Evolutionary conservation across 164 flowering plant genomes (phyloP).

Genomic region (Dillenia turbinata): DNA sequence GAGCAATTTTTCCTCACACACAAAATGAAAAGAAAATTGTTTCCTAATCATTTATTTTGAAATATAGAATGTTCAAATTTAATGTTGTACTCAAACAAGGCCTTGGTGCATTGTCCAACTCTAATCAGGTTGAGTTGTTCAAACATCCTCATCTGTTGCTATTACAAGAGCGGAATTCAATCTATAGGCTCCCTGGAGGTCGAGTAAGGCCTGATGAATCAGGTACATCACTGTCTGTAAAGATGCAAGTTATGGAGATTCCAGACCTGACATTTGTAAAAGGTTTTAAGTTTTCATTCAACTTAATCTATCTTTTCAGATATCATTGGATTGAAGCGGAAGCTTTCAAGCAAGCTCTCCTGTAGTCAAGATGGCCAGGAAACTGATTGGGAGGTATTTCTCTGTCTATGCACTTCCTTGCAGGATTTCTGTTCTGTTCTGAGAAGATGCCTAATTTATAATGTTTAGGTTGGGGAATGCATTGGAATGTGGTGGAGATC

Average conservation of each 20-base stretch:
- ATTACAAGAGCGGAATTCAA: conserved; percentile 63
- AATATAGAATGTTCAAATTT: too few species aligned
- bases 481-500: conserved; percentile 88
- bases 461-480: conserved; percentile 68
- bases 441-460: conserved; percentile 2
- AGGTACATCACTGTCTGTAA: conserved; percentile 30
- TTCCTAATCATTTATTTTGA: too few species aligned
- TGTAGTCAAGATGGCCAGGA: conserved; percentile 21
- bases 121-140: conserved; percentile 64
- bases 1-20: too few species aligned
- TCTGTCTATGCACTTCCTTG: background rate
- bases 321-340: conserved; percentile 58
- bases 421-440: background rate
- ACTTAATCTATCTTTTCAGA: conserved; percentile 29
- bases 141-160: conserved; percentile 76
- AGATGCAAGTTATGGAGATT: background rate
- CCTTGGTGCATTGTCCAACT: too few species aligned
- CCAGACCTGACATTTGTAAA: background rate
- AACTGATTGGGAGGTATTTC: conserved; percentile 61
- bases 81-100: too few species aligned
- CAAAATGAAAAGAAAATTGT: too few species aligned
- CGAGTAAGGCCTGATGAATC: conserved; percentile 72
- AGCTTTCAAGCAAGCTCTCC: conserved; percentile 62
- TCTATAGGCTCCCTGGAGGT: conserved; percentile 81
- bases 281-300: conserved; percentile 2